These are phyloP conservation scores for Tulasnella sp. DNA, from an alignment of 768 basidiomycete species.

Conservation along the genomic window DNA sequence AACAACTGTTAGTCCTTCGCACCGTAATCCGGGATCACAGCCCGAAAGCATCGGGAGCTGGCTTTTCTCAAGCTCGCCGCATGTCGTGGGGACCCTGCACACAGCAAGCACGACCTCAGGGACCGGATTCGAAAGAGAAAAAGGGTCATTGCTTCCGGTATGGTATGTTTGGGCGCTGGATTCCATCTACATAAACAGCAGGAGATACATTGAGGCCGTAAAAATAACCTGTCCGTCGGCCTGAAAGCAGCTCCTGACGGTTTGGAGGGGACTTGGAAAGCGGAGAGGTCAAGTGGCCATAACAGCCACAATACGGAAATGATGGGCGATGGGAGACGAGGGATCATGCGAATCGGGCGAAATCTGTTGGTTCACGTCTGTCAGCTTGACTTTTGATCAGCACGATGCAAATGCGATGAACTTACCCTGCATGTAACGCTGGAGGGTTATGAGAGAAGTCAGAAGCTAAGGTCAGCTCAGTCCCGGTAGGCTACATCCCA, in stretches of 20 bases:
- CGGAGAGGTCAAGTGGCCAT: slow-evolving; percentile 11
- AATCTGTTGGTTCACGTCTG: background rate
- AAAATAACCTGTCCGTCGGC: background rate
- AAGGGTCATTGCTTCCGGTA: background rate
- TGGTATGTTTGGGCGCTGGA: background rate
- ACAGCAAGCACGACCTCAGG: background rate
- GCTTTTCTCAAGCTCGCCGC: slow-evolving; percentile 6
- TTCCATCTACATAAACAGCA: background rate
- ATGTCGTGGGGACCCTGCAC: background rate
- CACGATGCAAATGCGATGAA: background rate
- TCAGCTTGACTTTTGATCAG: slow-evolving; percentile 14
- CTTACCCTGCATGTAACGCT: slow-evolving; percentile 25
- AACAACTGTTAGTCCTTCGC: background rate
- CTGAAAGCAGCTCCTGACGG: slow-evolving; percentile 3
- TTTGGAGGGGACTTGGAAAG: background rate
- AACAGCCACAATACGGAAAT: slow-evolving; percentile 17
- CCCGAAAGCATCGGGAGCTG: background rate
- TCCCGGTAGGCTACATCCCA: background rate
- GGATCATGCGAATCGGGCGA: slow-evolving; percentile 15
- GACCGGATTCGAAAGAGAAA: background rate
- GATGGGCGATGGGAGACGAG: slow-evolving; percentile 22
- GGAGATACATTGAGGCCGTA: background rate
- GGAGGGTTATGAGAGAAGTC: background rate
- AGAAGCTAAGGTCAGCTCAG: background rate
- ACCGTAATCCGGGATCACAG: background rate